Percentiles rank a stretch among this genome's conserved stretches.
Evolutionary conservation across 306 rosid species (phyloP).

Genomic region (Cucumis sativus): DNA sequence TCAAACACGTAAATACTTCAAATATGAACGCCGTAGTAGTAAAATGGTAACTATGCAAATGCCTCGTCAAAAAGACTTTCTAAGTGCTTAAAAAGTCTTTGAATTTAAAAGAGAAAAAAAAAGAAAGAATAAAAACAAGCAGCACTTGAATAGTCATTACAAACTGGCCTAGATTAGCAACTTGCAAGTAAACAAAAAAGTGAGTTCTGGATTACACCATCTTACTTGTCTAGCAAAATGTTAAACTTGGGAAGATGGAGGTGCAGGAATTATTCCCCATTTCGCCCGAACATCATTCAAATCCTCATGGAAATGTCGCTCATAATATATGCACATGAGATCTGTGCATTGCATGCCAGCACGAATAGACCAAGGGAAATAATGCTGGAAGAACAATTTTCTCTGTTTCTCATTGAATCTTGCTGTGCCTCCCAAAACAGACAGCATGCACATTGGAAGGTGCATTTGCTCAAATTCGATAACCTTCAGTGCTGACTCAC

Average conservation of each 20-base stretch:
- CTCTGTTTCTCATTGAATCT: constrained; percentile 73
- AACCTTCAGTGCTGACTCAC: constrained; percentile 79
- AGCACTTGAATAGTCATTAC: neutral
- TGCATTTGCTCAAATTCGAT: constrained; percentile 84
- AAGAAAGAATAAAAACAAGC: too few species aligned
- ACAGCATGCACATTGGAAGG: constrained; percentile 71
- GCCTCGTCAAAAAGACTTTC: neutral
- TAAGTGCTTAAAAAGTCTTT: neutral
- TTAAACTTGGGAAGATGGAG: constrained; percentile 29
- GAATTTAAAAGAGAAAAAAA: too few species aligned
- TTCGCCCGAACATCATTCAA: constrained; percentile 63
- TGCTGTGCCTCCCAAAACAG: constrained; percentile 61
- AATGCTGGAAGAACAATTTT: constrained; percentile 63
- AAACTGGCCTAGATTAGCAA: neutral
- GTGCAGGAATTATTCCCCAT: constrained; percentile 67
- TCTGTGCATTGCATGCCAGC: constrained; percentile 76
- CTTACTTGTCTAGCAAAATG: constrained; percentile 5
- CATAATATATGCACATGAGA: constrained; percentile 80
- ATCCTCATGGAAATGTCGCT: constrained; percentile 71
- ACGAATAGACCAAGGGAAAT: constrained; percentile 76
- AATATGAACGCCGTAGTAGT: neutral
- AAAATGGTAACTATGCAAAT: neutral
- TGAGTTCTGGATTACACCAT: neutral
- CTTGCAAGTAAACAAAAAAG: neutral
- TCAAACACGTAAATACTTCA: neutral